phyloP scores from a whole-genome alignment of 75 land plant species.

The Sequoia sempervirens region DNA sequence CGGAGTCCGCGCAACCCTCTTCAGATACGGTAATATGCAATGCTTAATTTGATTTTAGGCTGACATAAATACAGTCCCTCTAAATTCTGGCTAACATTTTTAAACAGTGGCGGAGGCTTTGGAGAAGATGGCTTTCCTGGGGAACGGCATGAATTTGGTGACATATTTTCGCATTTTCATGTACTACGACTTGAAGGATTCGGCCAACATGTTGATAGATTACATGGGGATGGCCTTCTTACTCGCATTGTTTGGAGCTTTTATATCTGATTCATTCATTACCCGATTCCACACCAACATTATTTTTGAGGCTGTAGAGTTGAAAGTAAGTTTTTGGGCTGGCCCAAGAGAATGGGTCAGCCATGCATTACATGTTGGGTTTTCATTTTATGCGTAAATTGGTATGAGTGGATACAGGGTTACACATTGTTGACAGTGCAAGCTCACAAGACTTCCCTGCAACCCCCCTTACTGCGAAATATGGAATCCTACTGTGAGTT shows the following conservation, averaged over 20 bases:
- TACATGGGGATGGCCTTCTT: constrained; percentile 76
- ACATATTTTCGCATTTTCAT: constrained; percentile 39
- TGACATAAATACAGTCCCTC: too few relatives aligned
- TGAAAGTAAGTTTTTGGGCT: constrained; percentile 31
- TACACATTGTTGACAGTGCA: constrained; percentile 26
- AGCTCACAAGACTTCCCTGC: constrained; percentile 27
- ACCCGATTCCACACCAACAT: constrained; percentile 42
- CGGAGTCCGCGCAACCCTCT: not conserved
- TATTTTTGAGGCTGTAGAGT: constrained; percentile 35
- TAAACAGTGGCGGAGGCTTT: constrained; percentile 8
- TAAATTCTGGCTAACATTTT: not conserved
- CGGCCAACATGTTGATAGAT: constrained; percentile 53
- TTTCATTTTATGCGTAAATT: too few relatives aligned
- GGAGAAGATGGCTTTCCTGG: constrained; percentile 26
- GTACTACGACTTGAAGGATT: constrained; percentile 41
- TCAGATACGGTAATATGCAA: not conserved
- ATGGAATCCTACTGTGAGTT: not conserved
- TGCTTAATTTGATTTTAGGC: too few relatives aligned
- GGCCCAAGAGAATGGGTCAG: too few relatives aligned
- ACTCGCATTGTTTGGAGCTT: constrained; percentile 65
- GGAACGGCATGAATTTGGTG: constrained; percentile 64
- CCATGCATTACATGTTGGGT: not conserved
- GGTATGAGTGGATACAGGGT: constrained; percentile 17
- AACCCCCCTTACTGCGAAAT: constrained; percentile 23
- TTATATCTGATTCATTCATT: constrained; percentile 59